These are phyloP conservation scores for Mycena sp. DNA, from an alignment of 1,284 basidiomycete genomes.

Conservation along the genomic window DNA sequence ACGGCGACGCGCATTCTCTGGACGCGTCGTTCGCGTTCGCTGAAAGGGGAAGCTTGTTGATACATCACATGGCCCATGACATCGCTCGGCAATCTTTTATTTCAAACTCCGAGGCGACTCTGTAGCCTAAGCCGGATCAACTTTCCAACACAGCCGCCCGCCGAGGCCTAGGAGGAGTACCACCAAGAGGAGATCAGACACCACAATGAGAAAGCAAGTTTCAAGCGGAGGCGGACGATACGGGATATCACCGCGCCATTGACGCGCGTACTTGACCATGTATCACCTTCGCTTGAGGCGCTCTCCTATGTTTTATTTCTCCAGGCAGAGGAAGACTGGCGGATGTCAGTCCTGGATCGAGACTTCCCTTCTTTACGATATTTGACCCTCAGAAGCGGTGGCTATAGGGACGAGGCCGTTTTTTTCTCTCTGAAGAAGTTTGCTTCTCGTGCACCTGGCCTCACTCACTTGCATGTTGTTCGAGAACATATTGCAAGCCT, in stretches of 20 bases:
- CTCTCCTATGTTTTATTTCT: background rate
- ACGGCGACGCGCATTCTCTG: background rate
- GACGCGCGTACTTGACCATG: background rate
- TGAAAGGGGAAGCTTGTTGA: slow-evolving; percentile 2
- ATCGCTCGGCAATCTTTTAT: slow-evolving; percentile 5
- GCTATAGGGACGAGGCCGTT: too few relatives aligned
- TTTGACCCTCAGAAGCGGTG: background rate
- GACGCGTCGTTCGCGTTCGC: background rate
- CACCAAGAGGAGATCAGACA: background rate
- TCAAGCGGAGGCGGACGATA: background rate
- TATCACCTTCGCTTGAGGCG: background rate
- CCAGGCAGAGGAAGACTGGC: background rate
- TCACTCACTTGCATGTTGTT: background rate
- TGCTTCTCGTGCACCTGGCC: background rate
- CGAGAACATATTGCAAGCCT: background rate
- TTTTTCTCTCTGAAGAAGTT: background rate
- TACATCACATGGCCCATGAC: background rate
- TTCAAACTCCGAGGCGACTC: slow-evolving; percentile 15
- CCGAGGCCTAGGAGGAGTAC: background rate
- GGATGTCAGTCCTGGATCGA: background rate
- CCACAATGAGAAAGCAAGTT: background rate
- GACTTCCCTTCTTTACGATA: background rate
- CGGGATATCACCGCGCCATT: background rate
- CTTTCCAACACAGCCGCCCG: too few relatives aligned
- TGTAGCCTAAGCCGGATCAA: too few relatives aligned